A percentile compares a stretch with the other conserved stretches of the same genome.
These are phyloP conservation scores for Blastocystis sp. DNA, from an alignment of 352 stramenopile genomes.

Conservation along the genomic window DNA sequence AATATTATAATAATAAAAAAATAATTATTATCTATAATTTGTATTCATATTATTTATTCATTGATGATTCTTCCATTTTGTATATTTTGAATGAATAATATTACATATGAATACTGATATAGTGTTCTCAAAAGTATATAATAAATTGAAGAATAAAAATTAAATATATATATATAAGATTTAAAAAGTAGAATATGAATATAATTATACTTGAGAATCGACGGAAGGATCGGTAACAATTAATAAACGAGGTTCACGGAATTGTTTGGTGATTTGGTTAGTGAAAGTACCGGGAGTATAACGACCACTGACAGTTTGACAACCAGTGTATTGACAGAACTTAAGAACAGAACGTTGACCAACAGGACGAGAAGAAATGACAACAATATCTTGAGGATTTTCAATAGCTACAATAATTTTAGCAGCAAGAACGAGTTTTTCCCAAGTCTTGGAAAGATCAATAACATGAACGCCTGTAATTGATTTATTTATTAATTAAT, in stretches of 20 bases:
- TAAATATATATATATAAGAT: background rate
- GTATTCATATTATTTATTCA: too few species aligned
- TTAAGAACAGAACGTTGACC: constrained; percentile 97
- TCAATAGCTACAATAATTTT: constrained; percentile 97
- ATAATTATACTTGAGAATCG: constrained; percentile 76
- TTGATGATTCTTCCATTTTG: too few species aligned
- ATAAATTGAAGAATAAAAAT: too few species aligned
- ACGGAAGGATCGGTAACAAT: constrained; percentile 97
- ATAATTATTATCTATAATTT: too few species aligned
- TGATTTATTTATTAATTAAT: background rate
- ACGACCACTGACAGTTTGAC: constrained; percentile 81
- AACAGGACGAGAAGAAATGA: constrained; percentile 91
- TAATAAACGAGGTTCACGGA: constrained; percentile 91
- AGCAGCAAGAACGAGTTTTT: constrained; percentile 96
- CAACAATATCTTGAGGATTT: constrained; percentile 95
- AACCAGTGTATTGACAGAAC: constrained; percentile 96
- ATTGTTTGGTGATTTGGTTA: constrained; percentile 99
- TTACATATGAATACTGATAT: too few species aligned
- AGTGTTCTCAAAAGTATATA: too few species aligned
- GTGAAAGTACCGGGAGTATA: constrained; percentile 99
- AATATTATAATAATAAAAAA: too few species aligned
- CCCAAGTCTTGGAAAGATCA: constrained; percentile 98
- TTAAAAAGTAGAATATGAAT: background rate
- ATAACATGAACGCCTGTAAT: constrained; percentile 83
- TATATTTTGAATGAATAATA: too few species aligned